Percentiles rank a stretch among this genome's conserved stretches.
These are phyloP conservation scores for Aquilaria yunnanensis DNA, from an alignment of 345 rosid species.

Conservation along the genomic window DNA sequence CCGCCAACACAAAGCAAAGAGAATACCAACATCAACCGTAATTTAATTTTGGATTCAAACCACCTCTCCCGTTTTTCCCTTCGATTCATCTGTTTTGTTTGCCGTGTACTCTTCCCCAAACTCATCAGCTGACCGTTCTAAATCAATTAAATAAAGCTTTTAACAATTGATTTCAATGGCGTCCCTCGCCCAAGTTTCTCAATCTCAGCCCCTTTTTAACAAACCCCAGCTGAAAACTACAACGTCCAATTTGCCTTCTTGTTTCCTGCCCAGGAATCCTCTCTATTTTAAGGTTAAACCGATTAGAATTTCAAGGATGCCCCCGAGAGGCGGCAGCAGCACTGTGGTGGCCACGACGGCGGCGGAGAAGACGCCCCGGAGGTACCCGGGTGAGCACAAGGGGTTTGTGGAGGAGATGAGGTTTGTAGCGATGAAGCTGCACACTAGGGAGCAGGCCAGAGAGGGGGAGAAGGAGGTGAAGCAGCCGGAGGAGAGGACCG, in stretches of 20 bases:
- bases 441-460: conserved; percentile 78
- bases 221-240: conserved; percentile 28
- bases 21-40: background rate
- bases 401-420: conserved; percentile 99
- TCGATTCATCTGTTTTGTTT: conserved; percentile 6
- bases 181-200: conserved; percentile 46
- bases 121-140: background rate
- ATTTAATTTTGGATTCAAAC: background rate
- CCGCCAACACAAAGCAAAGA: conserved; percentile 19
- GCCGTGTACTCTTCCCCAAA: conserved; percentile 22
- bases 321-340: conserved; percentile 24
- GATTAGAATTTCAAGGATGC: conserved; percentile 23
- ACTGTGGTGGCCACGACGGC: conserved; percentile 51
- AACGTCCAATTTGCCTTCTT: conserved; percentile 22
- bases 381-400: conserved; percentile 85
- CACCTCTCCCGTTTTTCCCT: background rate
- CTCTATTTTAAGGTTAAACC: conserved; percentile 1
- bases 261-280: conserved; percentile 22
- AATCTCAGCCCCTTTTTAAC: conserved; percentile 33
- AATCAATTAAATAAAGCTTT: background rate
- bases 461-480: conserved; percentile 84
- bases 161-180: conserved; percentile 38
- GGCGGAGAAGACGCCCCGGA: conserved; percentile 65
- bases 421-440: conserved; percentile 91
- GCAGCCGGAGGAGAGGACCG: conserved; percentile 58